phyloP scores from a whole-genome alignment of 768 basidiomycete species.

The Trichaptum fuscoviolaceum region DNA sequence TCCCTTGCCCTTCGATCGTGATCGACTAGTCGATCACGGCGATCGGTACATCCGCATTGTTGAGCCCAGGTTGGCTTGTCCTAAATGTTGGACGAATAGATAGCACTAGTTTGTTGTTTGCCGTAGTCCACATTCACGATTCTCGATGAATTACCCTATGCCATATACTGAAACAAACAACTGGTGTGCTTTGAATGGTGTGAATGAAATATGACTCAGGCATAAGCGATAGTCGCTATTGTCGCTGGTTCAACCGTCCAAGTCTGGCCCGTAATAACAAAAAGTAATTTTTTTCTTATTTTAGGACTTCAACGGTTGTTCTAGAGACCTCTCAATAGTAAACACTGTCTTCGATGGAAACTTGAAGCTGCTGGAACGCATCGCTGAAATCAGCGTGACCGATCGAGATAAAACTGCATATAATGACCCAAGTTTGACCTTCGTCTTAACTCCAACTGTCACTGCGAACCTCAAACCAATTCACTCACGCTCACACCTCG shows the following conservation, averaged over 20 bases:
- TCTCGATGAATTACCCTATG: conserved; percentile 1
- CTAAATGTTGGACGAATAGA: background rate
- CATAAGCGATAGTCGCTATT: too few species aligned
- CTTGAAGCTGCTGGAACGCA: too few species aligned
- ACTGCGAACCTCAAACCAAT: background rate
- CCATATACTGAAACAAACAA: background rate
- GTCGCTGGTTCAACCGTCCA: too few species aligned
- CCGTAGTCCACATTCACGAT: background rate
- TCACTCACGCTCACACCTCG: background rate
- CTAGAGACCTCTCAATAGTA: too few species aligned
- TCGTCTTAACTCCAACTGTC: background rate
- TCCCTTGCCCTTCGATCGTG: background rate
- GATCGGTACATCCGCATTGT: background rate
- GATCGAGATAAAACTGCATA: background rate
- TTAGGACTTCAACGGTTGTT: too few species aligned
- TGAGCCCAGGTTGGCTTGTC: background rate
- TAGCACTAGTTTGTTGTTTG: background rate
- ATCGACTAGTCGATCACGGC: background rate
- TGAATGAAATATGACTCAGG: too few species aligned
- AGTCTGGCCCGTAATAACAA: too few species aligned
- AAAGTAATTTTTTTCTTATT: too few species aligned
- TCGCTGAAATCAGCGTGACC: too few species aligned
- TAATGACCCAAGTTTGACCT: background rate
- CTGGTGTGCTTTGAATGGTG: too few species aligned
- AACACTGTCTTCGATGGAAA: too few species aligned